Conservation (phyloP, 2,329 filamentous ascomycete genomes). For the Colletotrichum australisinense region DNA sequence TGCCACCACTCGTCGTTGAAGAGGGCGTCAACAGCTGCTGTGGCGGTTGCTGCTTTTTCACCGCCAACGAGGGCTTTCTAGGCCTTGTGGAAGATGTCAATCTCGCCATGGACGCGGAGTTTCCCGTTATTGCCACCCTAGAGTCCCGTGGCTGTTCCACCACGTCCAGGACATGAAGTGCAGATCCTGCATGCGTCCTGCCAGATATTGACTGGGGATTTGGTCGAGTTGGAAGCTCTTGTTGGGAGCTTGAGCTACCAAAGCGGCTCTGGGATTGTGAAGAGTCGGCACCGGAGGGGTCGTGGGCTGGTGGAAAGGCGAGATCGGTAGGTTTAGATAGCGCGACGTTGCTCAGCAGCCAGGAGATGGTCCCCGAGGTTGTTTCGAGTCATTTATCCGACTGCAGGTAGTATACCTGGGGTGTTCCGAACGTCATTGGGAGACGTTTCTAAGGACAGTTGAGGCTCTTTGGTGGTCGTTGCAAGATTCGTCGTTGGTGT, state of each 20-base stretch:
- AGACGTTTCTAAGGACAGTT: neutral
- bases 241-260: slow-evolving; percentile 21
- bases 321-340: slow-evolving; percentile 52
- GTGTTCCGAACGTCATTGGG: slow-evolving; percentile 26
- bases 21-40: slow-evolving; percentile 57
- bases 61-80: slow-evolving; percentile 57
- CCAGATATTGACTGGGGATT: neutral
- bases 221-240: slow-evolving; percentile 6
- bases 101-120: slow-evolving; percentile 54
- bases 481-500: slow-evolving; percentile 22
- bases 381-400: slow-evolving; percentile 71
- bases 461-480: slow-evolving; percentile 20
- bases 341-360: slow-evolving; percentile 63
- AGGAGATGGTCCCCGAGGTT: slow-evolving; percentile 68
- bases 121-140: slow-evolving; percentile 16
- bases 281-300: slow-evolving; percentile 38
- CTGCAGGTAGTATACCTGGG: slow-evolving; percentile 20
- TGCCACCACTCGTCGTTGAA: slow-evolving; percentile 41
- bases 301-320: slow-evolving; percentile 48
- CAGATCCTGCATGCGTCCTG: slow-evolving; percentile 2
- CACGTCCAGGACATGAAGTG: slow-evolving; percentile 17
- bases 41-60: slow-evolving; percentile 52
- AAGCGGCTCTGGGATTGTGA: slow-evolving; percentile 30
- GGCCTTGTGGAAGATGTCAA: slow-evolving; percentile 55
- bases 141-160: slow-evolving; percentile 20